Evolutionary conservation across 257 asterid species (phyloP), one percentile per base, ranked within the genome.

Genomic region (Solanum megistacrolobum): DNA sequence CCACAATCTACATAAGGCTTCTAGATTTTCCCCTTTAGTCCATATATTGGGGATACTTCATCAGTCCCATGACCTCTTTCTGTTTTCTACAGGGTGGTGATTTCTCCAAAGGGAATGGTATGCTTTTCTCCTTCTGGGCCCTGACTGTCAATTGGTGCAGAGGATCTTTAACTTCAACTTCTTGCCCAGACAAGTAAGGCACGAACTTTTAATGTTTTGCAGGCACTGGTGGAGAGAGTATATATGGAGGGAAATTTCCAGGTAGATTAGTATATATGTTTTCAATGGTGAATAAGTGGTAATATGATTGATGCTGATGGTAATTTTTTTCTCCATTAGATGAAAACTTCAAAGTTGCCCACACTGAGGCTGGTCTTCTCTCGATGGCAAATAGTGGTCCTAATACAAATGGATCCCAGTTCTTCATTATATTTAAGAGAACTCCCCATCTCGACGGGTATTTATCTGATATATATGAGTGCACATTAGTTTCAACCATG

Each of bases 201-300:
- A 89, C 92, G 86, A 89, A 92, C 90, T 93, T 95, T 94, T 94
- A 90, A 92, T 96, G 96, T 95, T 91, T 96, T 96, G 98, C 99
- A 97, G 99, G 99, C 94, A 97, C 98, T 89, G 99, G 99, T 90
- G 99, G 99, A 89, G 99, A 97, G 92, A 96, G 99, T 91, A 94
- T 97, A 38, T 97, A 94, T 88, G 99, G 99, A 88, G 99, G 99
- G 87, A 97, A 94, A 92, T 96, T 96, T 93, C 92, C 94, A 89
- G 99, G 99, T 97, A 92, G 36, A 89, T 52, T 46, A 32, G 7
- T 71, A 5, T 46, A 86, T 71, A 25, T 66, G 10, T 87, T 78
- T 89, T 46, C 90, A 69, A 41, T 83, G 78, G 58, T 29, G 84
- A 41, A 71, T 84, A 72, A 52, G 66, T 90, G 88, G 85, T 88